Base-by-base conservation (phyloP, 1,284 basidiomycete species). In the Cryptococcus wingfieldii region DNA sequence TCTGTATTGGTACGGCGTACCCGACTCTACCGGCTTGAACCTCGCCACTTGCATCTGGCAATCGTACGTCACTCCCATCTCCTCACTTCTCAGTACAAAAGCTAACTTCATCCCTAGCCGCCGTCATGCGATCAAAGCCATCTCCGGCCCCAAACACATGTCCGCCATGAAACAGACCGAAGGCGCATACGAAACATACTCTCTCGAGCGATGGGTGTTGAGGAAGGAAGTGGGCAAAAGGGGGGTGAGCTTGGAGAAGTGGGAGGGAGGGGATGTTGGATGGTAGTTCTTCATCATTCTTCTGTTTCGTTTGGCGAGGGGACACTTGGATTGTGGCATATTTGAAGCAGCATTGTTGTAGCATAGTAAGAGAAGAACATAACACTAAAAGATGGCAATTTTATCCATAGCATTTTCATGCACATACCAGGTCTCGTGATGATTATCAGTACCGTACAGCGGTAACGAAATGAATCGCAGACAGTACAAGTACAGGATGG, bases 1-100 rank as follows among this genome's bases (percentile, higher is more conserved):
- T 84, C 89, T 75, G 72, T 94, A 94, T 72, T 93, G 91, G 90
- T 93, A 91, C 66, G 91, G 90, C 23, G 82, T 86, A n/a, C 91
- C 91, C 1, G 81, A 90, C 47, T 68, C 78, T 19, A 86, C 86
- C 0, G 86, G 90, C 0, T 80, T 89, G 75, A 95, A 95, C 72
- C 84, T 94, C 51, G 90, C 92, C 3, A 94, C 91, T n/a, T 95
- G 92, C 78, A 87, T 95, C 49, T 96, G 92, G 92, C 88, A 90
- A 60, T 60, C 58, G 61, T 63, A 48, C 60, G 56, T 51, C n/a
- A 23, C 18, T 18, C 6, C 16, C 23, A 37, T 38, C 25, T 44
- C 12, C 48, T 34, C 19, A 23, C 23, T 18, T 25, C 2, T 47
- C 18, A 38, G n/a, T 46, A 4, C 31, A 4, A 38, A 16, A 39